Conservation (phyloP, 2,329 filamentous ascomycete species). For the Pseudocercospora fuligena region DNA sequence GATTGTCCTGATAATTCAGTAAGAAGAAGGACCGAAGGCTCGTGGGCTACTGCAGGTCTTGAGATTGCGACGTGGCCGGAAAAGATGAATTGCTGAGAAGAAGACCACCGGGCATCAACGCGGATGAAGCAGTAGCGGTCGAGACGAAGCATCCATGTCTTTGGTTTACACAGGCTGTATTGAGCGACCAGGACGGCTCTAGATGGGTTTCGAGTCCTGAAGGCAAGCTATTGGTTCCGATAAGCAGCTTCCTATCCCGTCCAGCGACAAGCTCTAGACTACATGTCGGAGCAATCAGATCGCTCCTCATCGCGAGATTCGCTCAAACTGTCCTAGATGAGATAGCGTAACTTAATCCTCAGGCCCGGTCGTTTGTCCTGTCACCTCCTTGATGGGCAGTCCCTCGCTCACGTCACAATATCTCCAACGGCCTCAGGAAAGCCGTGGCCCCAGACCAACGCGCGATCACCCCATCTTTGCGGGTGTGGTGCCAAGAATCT, state of each 20-base stretch:
- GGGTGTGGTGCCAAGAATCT: constrained; percentile 83
- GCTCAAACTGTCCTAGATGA: neutral
- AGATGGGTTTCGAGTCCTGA: too few species aligned
- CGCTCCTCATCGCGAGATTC: neutral
- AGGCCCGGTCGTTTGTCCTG: neutral
- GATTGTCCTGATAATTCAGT: neutral
- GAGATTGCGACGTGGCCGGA: too few species aligned
- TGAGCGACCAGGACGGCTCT: too few species aligned
- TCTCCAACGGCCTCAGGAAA: constrained; percentile 74
- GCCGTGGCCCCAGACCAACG: constrained; percentile 74
- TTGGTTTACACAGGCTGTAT: too few species aligned
- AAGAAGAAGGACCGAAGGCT: neutral
- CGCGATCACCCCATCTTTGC: constrained; percentile 76
- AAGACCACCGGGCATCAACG: neutral
- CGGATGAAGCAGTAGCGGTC: too few species aligned
- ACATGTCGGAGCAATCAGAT: neutral
- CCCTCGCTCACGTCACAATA: neutral
- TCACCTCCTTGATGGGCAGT: neutral
- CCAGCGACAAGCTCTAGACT: too few species aligned
- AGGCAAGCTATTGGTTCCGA: too few species aligned
- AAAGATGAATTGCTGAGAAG: neutral
- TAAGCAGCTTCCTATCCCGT: too few species aligned
- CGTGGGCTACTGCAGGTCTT: too few species aligned
- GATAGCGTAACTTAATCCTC: neutral
- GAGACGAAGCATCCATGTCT: too few species aligned